These are phyloP conservation scores for Vitellaria paradoxa DNA, from an alignment of 179 eudicot genomes.

Conservation along the genomic window DNA sequence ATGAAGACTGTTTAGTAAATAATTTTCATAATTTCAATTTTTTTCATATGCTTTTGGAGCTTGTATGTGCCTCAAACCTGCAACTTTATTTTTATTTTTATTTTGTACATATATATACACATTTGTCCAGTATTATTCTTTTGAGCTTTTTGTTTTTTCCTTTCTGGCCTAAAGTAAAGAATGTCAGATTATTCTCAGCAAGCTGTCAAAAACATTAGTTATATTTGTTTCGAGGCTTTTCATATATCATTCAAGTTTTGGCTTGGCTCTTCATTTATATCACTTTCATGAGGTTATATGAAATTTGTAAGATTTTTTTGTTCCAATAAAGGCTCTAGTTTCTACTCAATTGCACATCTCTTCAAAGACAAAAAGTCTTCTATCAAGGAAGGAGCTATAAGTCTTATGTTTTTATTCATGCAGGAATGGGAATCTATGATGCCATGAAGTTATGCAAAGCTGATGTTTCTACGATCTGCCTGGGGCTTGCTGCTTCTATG, in stretches of 20 bases:
- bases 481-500: slow-evolving; percentile 97
- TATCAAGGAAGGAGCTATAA: background rate
- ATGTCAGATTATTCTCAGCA: background rate
- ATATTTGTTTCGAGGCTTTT: background rate
- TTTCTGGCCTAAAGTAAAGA: background rate
- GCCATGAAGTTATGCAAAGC: slow-evolving; percentile 96
- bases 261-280: background rate
- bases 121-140: background rate
- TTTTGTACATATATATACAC: background rate
- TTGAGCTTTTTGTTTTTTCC: background rate
- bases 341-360: background rate
- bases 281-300: background rate
- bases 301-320: background rate
- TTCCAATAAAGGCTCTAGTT: background rate
- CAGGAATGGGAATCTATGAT: slow-evolving; percentile 98
- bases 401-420: background rate
- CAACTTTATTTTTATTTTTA: background rate
- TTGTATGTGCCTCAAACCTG: background rate
- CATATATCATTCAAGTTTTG: background rate
- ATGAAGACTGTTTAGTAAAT: background rate
- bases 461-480: slow-evolving; percentile 85
- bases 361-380: background rate
- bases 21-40: background rate
- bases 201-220: slow-evolving; percentile 2
- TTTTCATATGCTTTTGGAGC: background rate